Percentiles rank a stretch among this genome's conserved stretches.
Conservation (phyloP, 805 yeast species). For the Yueomyces sinensis region DNA sequence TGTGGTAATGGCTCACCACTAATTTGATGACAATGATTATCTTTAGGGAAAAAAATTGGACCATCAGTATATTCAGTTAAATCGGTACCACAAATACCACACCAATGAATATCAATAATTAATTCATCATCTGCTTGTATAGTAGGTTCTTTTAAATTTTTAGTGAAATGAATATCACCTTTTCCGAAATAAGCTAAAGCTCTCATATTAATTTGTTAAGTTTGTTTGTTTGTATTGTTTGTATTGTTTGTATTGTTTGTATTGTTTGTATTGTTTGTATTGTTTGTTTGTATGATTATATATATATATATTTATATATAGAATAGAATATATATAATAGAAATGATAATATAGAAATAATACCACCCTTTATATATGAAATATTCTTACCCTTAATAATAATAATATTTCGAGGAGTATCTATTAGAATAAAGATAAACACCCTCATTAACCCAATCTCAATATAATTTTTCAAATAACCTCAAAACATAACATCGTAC, state of each 20-base stretch:
- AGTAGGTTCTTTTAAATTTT: conserved; percentile 24
- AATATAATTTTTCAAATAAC: too few relatives aligned
- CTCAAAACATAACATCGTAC: too few relatives aligned
- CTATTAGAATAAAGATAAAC: too few relatives aligned
- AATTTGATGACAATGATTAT: conserved; percentile 26
- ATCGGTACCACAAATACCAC: conserved; percentile 57
- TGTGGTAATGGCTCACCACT: conserved; percentile 31
- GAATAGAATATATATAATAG: too few relatives aligned
- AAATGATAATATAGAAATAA: too few relatives aligned
- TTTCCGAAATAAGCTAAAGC: conserved; percentile 37
- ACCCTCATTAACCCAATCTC: too few relatives aligned
- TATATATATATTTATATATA: too few relatives aligned
- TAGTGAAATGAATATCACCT: conserved; percentile 30
- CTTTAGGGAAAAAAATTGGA: conserved; percentile 42
- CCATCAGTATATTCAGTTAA: conserved; percentile 44
- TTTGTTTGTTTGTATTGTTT: conserved; percentile 1
- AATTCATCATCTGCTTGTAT: conserved; percentile 28
- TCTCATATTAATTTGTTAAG: conserved; percentile 25
- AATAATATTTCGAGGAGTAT: too few relatives aligned
- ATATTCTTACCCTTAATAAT: too few relatives aligned
- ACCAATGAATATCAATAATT: conserved; percentile 33
- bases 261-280: too few relatives aligned
- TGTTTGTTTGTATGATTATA: too few relatives aligned
- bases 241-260: conserved; percentile 1
- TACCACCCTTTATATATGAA: too few relatives aligned